These are phyloP conservation scores for Gracilaria gracilis DNA, from an alignment of 23 red algal genomes.

Conservation along the genomic window DNA sequence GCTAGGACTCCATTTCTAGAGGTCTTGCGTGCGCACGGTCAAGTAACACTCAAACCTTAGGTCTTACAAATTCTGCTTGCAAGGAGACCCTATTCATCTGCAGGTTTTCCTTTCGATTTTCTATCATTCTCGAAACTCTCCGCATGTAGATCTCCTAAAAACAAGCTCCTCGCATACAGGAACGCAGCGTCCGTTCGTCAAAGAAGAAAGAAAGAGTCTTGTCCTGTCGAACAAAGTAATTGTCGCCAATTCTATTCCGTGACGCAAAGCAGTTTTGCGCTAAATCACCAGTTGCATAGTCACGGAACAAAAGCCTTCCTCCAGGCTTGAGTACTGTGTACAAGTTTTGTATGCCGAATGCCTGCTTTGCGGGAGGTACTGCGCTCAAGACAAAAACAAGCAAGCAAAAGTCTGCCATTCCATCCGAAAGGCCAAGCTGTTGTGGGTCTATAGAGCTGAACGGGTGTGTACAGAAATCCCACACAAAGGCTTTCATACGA, in stretches of 20 bases:
- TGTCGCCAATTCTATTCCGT: slow-evolving; percentile 51
- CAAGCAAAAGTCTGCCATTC: slow-evolving; percentile 29
- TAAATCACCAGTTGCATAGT: slow-evolving; percentile 88
- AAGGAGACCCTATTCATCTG: slow-evolving; percentile 79
- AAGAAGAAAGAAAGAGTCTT: slow-evolving; percentile 86
- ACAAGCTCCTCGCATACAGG: slow-evolving; percentile 38
- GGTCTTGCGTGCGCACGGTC: background rate
- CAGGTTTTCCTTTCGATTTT: slow-evolving; percentile 73
- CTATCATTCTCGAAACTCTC: slow-evolving; percentile 44
- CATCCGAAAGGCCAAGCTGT: background rate
- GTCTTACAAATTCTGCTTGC: slow-evolving; percentile 60
- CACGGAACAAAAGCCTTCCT: slow-evolving; percentile 81
- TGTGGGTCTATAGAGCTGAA: slow-evolving; percentile 11
- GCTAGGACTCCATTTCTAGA: no score
- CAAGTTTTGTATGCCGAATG: slow-evolving; percentile 47
- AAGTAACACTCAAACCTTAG: background rate
- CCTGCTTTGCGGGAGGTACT: slow-evolving; percentile 54
- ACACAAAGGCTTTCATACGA: slow-evolving; percentile 75
- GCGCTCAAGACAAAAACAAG: slow-evolving; percentile 81
- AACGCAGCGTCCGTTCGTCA: slow-evolving; percentile 43
- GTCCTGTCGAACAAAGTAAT: slow-evolving; percentile 86
- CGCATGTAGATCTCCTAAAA: slow-evolving; percentile 56
- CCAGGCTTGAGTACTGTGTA: slow-evolving; percentile 63
- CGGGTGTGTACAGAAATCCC: slow-evolving; percentile 52
- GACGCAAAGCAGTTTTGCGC: slow-evolving; percentile 68